These are phyloP conservation scores for Priceomyces haplophilus DNA, from an alignment of 805 yeast species.

Conservation along the genomic window DNA sequence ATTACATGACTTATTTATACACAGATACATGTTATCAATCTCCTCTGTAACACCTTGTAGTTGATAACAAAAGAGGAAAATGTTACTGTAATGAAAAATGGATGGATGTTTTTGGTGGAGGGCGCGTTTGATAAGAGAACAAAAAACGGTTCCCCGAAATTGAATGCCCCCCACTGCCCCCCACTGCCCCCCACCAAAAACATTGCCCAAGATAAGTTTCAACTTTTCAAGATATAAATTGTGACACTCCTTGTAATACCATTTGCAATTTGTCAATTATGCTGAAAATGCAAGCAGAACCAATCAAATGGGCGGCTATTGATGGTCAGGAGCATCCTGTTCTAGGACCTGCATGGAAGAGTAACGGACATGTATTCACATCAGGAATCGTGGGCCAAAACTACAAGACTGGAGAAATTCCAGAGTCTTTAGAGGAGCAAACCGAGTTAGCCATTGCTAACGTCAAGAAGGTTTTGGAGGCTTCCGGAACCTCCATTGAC, in stretches of 20 bases:
- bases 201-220: no score
- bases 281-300: constrained; percentile 16
- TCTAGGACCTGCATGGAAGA: constrained; percentile 27
- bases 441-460: constrained; percentile 44
- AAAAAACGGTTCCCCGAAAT: neutral
- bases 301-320: constrained; percentile 25
- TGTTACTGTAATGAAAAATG: neutral
- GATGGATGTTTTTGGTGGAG: neutral
- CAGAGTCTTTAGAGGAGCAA: constrained; percentile 44
- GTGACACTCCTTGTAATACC: neutral
- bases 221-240: no score
- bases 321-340: constrained; percentile 31
- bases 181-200: no score
- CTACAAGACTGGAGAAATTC: constrained; percentile 36
- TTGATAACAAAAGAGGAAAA: neutral
- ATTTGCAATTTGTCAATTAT: no score
- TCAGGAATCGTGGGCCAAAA: constrained; percentile 49
- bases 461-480: constrained; percentile 39
- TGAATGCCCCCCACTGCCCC: neutral
- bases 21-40: neutral
- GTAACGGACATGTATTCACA: constrained; percentile 37
- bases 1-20: neutral
- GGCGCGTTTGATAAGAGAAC: neutral
- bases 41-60: neutral
- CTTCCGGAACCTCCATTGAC: constrained; percentile 45